Conservation (phyloP, 108 stramenopile genomes). For the Nannochloropsis granulata region DNA sequence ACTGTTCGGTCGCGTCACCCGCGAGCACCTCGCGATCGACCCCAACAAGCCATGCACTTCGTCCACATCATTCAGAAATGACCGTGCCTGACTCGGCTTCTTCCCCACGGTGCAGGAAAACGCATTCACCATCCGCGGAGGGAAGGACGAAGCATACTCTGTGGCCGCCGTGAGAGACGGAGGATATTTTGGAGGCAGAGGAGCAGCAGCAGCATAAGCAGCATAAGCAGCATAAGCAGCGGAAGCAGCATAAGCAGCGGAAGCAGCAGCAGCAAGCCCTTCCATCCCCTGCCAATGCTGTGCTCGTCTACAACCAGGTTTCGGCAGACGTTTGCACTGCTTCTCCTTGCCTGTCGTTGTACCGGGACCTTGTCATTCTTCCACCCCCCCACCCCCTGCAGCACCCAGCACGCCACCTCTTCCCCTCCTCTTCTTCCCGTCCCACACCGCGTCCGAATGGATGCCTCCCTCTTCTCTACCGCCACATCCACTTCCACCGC, state of each 20-base stretch:
- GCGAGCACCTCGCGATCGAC: background rate
- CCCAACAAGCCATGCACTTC: slow-evolving; percentile 71
- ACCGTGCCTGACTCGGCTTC: slow-evolving; percentile 86
- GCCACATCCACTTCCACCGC: background rate
- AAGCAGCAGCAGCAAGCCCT: no score
- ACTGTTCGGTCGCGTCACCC: background rate
- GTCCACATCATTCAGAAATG: slow-evolving; percentile 75
- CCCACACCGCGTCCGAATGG: background rate
- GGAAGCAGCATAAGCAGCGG: no score
- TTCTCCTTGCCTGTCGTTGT: background rate
- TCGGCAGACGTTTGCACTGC: background rate
- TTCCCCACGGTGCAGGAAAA: slow-evolving; percentile 89
- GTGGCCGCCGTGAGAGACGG: slow-evolving; percentile 51
- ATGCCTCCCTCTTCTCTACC: background rate
- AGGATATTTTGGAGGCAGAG: no score
- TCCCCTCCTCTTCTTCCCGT: no score
- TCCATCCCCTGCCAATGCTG: no score
- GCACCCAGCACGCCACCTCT: no score
- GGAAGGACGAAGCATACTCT: slow-evolving; percentile 3
- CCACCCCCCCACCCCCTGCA: no score
- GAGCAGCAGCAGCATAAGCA: no score
- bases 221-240: no score
- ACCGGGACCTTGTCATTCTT: background rate
- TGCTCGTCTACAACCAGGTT: background rate
- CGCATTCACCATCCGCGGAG: slow-evolving; percentile 3